A percentile compares a stretch with the other conserved stretches of the same genome.
phyloP scores from a whole-genome alignment of 805 yeast species.

The Starmerella powellii region DNA sequence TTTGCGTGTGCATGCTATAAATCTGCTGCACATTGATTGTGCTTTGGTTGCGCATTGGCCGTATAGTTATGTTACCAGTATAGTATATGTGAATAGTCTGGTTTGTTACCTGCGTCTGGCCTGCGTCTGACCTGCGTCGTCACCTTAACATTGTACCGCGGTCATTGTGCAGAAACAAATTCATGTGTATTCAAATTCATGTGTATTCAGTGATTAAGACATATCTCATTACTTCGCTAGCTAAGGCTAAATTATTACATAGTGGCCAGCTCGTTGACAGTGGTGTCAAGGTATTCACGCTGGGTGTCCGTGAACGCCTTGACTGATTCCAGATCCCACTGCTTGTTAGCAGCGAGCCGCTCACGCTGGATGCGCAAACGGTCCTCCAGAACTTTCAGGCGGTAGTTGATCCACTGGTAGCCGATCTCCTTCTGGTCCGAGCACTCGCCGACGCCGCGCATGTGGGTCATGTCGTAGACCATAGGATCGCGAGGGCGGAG shows the following conservation, averaged over 20 bases:
- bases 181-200: too few relatives aligned
- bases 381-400: slow-evolving; percentile 15
- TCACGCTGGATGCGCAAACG: slow-evolving; percentile 11
- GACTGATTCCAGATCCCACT: slow-evolving; percentile 1
- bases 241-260: background rate
- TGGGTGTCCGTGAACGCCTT: background rate
- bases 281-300: slow-evolving; percentile 4
- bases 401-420: slow-evolving; percentile 21
- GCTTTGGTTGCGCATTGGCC: too few relatives aligned
- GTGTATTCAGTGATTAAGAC: too few relatives aligned
- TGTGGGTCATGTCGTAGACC: slow-evolving; percentile 24
- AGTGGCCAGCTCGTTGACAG: slow-evolving; percentile 8
- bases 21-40: too few relatives aligned
- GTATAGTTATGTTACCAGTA: too few relatives aligned
- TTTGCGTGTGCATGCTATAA: too few relatives aligned
- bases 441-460: slow-evolving; percentile 23
- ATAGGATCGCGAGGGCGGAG: slow-evolving; percentile 24
- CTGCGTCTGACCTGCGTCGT: too few relatives aligned
- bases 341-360: background rate
- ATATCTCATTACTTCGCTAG: background rate
- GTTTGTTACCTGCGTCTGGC: too few relatives aligned
- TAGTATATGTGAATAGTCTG: too few relatives aligned
- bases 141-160: too few relatives aligned
- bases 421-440: slow-evolving; percentile 18
- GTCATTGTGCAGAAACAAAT: too few relatives aligned